Percentiles rank a stretch among this genome's conserved stretches.
Conservation (phyloP, 805 yeast species). For the Candida jianshihensis region DNA sequence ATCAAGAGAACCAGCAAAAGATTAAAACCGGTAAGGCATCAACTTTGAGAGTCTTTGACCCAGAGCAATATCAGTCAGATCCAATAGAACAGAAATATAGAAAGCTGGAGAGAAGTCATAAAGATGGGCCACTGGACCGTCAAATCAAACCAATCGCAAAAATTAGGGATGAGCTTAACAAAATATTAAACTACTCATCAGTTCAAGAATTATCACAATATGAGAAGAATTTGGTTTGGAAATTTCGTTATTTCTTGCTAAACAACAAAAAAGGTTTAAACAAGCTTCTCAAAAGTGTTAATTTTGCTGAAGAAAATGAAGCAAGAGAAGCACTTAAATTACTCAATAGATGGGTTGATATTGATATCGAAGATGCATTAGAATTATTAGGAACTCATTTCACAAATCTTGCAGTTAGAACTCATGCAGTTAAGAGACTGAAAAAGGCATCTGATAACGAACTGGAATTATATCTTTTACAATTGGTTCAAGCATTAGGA, state of each 20-base stretch:
- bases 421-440: slow-evolving; percentile 83
- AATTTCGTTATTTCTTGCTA: slow-evolving; percentile 76
- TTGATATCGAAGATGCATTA: slow-evolving; percentile 77
- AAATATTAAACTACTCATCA: slow-evolving; percentile 71
- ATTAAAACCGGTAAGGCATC: slow-evolving; percentile 27
- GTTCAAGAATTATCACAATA: slow-evolving; percentile 73
- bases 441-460: slow-evolving; percentile 75
- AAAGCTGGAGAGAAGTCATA: slow-evolving; percentile 75
- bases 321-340: slow-evolving; percentile 71
- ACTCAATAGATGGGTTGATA: slow-evolving; percentile 63
- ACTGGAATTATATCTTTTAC: slow-evolving; percentile 73
- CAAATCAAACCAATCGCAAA: slow-evolving; percentile 87
- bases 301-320: slow-evolving; percentile 83
- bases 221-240: slow-evolving; percentile 87
- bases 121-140: slow-evolving; percentile 67
- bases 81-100: slow-evolving; percentile 88
- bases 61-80: slow-evolving; percentile 61
- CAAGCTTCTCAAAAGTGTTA: slow-evolving; percentile 79
- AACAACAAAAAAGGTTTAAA: slow-evolving; percentile 62
- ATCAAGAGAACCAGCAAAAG: slow-evolving; percentile 23
- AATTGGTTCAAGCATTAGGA: slow-evolving; percentile 84
- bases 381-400: slow-evolving; percentile 80
- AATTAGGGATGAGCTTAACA: slow-evolving; percentile 63
- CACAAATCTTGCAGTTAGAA: slow-evolving; percentile 63
- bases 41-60: slow-evolving; percentile 48